Evolutionary conservation across 352 stramenopile genomes (phyloP).

Genomic region (Globisporangium rhizosaccharum): DNA sequence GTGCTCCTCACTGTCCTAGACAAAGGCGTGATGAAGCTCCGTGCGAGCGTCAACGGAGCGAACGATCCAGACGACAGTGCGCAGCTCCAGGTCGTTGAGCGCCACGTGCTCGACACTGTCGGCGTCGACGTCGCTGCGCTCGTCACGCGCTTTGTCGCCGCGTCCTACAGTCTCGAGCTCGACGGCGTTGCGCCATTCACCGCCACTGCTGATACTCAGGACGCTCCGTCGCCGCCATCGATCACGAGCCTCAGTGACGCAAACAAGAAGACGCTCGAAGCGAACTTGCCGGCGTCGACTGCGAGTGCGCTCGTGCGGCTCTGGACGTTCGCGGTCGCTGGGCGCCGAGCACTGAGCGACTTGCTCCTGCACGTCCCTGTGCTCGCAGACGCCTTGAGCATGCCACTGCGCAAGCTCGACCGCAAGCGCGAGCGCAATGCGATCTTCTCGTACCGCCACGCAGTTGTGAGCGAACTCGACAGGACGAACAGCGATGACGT

Average conservation of each 20-base stretch:
- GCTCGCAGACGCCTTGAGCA: conserved; percentile 55
- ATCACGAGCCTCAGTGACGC: conserved; percentile 43
- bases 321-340: conserved; percentile 65
- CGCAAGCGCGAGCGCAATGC: conserved; percentile 80
- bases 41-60: conserved; percentile 48
- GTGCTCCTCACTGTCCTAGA: conserved; percentile 44
- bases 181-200: conserved; percentile 37
- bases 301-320: conserved; percentile 49
- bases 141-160: conserved; percentile 61
- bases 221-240: not conserved
- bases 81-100: conserved; percentile 49
- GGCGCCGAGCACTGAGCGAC: conserved; percentile 49
- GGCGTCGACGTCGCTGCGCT: conserved; percentile 49
- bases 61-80: conserved; percentile 23
- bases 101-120: conserved; percentile 41
- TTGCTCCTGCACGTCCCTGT: conserved; percentile 55
- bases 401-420: conserved; percentile 74
- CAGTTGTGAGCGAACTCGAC: conserved; percentile 39
- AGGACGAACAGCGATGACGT: conserved; percentile 18
- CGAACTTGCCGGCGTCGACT: conserved; percentile 37
- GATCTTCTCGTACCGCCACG: conserved; percentile 58
- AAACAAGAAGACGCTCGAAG: conserved; percentile 67
- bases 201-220: conserved; percentile 3
- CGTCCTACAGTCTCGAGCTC: conserved; percentile 54
- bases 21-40: conserved; percentile 70